These are phyloP conservation scores for Ramularia endophylla DNA, from an alignment of 2,329 filamentous ascomycete species.

Conservation along the genomic window DNA sequence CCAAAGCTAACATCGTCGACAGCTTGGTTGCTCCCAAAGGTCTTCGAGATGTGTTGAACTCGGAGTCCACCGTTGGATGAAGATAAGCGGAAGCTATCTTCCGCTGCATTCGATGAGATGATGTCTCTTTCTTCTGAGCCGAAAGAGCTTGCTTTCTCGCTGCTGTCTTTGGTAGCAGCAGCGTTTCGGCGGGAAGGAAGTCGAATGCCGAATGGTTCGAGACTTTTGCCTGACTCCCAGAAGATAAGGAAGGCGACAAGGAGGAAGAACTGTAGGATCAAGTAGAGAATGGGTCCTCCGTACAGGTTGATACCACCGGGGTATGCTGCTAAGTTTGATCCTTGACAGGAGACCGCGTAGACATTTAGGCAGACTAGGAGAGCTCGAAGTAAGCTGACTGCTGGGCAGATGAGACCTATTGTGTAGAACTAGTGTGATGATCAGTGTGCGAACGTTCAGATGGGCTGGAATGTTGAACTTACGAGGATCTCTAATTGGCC, in stretches of 20 bases:
- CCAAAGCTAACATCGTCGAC: constrained; percentile 82
- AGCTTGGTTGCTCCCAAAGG: constrained; percentile 65
- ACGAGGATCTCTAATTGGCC: constrained; percentile 40
- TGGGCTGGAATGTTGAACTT: no score
- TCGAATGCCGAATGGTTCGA: constrained; percentile 14
- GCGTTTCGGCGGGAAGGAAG: constrained; percentile 1
- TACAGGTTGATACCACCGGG: constrained; percentile 66
- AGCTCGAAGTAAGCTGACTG: constrained; percentile 64
- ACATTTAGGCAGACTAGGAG: constrained; percentile 72
- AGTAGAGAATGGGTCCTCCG: constrained; percentile 76
- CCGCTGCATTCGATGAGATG: constrained; percentile 8
- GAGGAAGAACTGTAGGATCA: constrained; percentile 64
- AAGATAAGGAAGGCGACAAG: constrained; percentile 69
- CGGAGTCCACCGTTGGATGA: constrained; percentile 60
- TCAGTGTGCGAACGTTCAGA: no score
- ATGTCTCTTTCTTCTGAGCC: constrained; percentile 26
- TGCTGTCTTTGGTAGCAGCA: constrained; percentile 3
- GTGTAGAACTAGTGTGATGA: constrained; percentile 52
- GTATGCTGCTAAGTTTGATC: constrained; percentile 56
- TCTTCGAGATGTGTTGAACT: constrained; percentile 70
- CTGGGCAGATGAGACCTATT: constrained; percentile 64
- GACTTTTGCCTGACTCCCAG: constrained; percentile 61
- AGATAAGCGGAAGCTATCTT: constrained; percentile 29
- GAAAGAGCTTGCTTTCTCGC: no score
- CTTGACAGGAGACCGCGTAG: constrained; percentile 67